Evolutionary conservation across 768 basidiomycete genomes (phyloP), one percentile per base, ranked within the genome.

Genomic region (Goffeauzyma gilvescens): DNA sequence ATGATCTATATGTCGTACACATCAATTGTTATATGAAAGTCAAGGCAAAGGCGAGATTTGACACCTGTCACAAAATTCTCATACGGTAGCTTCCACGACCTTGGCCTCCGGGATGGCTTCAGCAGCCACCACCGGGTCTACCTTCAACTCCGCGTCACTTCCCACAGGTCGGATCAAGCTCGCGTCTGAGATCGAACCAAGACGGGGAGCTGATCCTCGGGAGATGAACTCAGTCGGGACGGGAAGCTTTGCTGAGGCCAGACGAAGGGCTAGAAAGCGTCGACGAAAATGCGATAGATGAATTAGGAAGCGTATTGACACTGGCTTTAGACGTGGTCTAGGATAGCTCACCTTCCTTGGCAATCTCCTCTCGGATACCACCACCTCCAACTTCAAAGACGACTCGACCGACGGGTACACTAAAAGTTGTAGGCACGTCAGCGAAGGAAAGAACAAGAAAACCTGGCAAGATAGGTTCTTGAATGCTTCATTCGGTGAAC

Each of bases 351-450:
- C 89, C 82, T 57, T 95, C 84, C 56, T 81, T 74, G 14, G 90
- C 90, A 41, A 93, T 70, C 60, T 93, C 87, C 55, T 86, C 82
- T 47, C 86, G 79, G 42, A 98, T 77, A 5, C 81, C 81, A 1
- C 70, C 69, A 1, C 90, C 89, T 1, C 86, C 87, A 54, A 96
- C 79, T 62, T 96, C 90, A 49, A 96, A 82, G 18, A 98, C 73
- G 12, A 95, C 86, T 22, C 84, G 76, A 1, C 87, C 87, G 6
- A 74, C 78, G 5, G 81, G 77, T 0, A 86, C 84, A 34, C 87
- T 87, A 50, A 17, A 35, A n/a, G 2, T n/a, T 37, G 12, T 25
- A 5, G n/a, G 13, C 15, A 3, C 22, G 12, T 35, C 38, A 42
- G 32, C 32, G 14, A 26, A 4, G 20, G 25, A 15, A 32, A 18